These are phyloP conservation scores for Xylaria sp. DNA, from an alignment of 2,329 filamentous ascomycete species.

Conservation along the genomic window DNA sequence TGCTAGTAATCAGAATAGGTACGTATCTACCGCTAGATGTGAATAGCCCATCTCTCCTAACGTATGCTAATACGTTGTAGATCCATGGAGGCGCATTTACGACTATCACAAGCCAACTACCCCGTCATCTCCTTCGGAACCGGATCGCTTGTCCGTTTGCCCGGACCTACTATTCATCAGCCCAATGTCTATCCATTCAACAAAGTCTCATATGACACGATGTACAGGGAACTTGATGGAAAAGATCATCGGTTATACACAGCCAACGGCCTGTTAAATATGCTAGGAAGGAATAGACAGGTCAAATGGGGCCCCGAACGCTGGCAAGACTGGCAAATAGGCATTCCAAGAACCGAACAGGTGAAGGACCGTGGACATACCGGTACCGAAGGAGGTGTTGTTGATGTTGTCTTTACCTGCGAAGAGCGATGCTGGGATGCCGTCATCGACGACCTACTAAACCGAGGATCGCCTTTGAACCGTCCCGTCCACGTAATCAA, in stretches of 20 bases:
- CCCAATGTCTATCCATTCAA: conserved; percentile 99
- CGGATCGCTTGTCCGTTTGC: conserved; percentile 91
- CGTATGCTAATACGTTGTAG: conserved; percentile 54
- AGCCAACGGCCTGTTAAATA: conserved; percentile 92
- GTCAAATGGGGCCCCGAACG: conserved; percentile 97
- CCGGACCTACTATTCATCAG: conserved; percentile 89
- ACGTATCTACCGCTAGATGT: conserved; percentile 46
- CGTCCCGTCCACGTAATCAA: conserved; percentile 97
- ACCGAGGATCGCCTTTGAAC: conserved; percentile 86
- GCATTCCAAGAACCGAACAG: conserved; percentile 82
- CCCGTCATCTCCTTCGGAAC: conserved; percentile 99
- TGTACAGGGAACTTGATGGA: conserved; percentile 88
- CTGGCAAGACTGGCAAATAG: conserved; percentile 97
- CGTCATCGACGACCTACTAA: conserved; percentile 91
- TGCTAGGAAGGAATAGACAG: conserved; percentile 90
- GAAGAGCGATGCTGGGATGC: conserved; percentile 99
- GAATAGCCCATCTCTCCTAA: not conserved
- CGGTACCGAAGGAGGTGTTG: conserved; percentile 88
- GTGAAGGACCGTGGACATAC: conserved; percentile 78
- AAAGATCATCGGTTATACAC: conserved; percentile 91
- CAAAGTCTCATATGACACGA: conserved; percentile 92
- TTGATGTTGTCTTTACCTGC: conserved; percentile 96
- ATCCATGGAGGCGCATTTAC: conserved; percentile 99
- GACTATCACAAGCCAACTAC: conserved; percentile 84
- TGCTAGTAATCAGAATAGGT: conserved; percentile 97